Evolutionary conservation across 2,329 filamentous ascomycete species (phyloP).

Genomic region (Magnaporthiopsis rhizophila): DNA sequence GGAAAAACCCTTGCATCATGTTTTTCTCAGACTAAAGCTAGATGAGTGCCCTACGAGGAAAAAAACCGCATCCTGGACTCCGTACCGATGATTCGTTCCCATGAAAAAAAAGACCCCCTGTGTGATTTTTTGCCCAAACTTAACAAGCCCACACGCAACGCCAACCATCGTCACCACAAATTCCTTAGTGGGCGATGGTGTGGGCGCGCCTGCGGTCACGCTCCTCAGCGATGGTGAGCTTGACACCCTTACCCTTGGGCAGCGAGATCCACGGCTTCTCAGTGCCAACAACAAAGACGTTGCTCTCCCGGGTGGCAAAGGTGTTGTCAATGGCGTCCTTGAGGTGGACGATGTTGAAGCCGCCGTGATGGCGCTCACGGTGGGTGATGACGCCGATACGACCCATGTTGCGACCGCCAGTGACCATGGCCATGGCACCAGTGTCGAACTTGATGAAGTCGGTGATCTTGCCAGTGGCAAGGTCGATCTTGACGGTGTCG

Average conservation of each 20-base stretch:
- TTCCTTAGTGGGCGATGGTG: slow-evolving; percentile 43
- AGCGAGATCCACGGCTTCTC: slow-evolving; percentile 99
- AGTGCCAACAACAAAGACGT: slow-evolving; percentile 98
- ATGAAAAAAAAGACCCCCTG: slow-evolving; percentile 4
- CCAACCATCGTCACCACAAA: background rate
- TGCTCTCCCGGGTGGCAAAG: slow-evolving; percentile 97
- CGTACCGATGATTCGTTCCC: slow-evolving; percentile 3
- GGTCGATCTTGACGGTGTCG: slow-evolving; percentile 99
- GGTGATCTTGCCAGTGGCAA: slow-evolving; percentile 92
- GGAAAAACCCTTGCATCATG: slow-evolving; percentile 3
- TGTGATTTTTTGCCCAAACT: slow-evolving; percentile 7
- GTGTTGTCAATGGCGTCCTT: slow-evolving; percentile 99
- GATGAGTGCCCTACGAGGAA: slow-evolving; percentile 4
- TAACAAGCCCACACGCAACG: slow-evolving; percentile 4
- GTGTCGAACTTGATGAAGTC: slow-evolving; percentile 99
- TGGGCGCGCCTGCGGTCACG: slow-evolving; percentile 87
- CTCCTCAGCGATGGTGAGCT: slow-evolving; percentile 98
- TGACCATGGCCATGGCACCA: slow-evolving; percentile 95
- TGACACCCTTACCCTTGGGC: slow-evolving; percentile 99
- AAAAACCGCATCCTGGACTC: slow-evolving; percentile 8
- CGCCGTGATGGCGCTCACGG: slow-evolving; percentile 99
- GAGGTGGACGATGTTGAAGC: slow-evolving; percentile 99
- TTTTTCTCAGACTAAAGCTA: slow-evolving; percentile 3
- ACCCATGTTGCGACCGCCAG: slow-evolving; percentile 99
- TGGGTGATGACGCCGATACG: slow-evolving; percentile 99